phyloP scores from a whole-genome alignment of 768 basidiomycete genomes.

The Serendipita indica region DNA sequence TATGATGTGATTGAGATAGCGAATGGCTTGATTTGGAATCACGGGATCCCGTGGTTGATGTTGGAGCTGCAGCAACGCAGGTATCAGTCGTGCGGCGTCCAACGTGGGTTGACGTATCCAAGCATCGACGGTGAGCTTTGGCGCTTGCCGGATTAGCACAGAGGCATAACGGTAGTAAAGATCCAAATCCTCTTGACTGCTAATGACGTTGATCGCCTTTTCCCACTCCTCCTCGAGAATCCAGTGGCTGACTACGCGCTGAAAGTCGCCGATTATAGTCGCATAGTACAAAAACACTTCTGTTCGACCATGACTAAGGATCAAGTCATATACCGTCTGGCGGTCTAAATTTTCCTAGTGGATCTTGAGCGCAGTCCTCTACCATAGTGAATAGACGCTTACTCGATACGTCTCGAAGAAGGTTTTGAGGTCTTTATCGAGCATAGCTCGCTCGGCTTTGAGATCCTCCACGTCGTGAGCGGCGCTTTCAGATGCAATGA shows the following conservation, averaged over 20 bases:
- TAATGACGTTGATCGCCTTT: slow-evolving; percentile 81
- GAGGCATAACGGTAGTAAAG: slow-evolving; percentile 89
- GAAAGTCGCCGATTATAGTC: slow-evolving; percentile 60
- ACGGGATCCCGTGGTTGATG: slow-evolving; percentile 56
- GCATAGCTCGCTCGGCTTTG: slow-evolving; percentile 56
- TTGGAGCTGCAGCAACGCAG: slow-evolving; percentile 72
- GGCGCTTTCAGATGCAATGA: slow-evolving; percentile 72
- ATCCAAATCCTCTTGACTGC: slow-evolving; percentile 74
- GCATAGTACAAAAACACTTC: slow-evolving; percentile 91
- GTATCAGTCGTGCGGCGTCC: slow-evolving; percentile 73
- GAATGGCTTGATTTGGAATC: slow-evolving; percentile 71
- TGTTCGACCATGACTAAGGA: slow-evolving; percentile 81
- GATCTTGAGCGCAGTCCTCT: neutral
- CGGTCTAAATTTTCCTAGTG: slow-evolving; percentile 69
- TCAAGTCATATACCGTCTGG: slow-evolving; percentile 79
- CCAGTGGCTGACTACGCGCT: slow-evolving; percentile 83
- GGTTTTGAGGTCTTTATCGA: slow-evolving; percentile 85
- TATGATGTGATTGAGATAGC: slow-evolving; percentile 74
- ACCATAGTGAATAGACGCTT: slow-evolving; percentile 13
- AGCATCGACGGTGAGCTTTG: slow-evolving; percentile 82
- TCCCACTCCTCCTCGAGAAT: slow-evolving; percentile 83
- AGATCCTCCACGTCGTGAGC: slow-evolving; percentile 77
- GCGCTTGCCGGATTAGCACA: slow-evolving; percentile 69
- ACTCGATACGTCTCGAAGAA: slow-evolving; percentile 95
- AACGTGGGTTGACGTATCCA: slow-evolving; percentile 76